Base-by-base conservation (phyloP, 2,329 filamentous ascomycete genomes). In the Ophiostoma ips region DNA sequence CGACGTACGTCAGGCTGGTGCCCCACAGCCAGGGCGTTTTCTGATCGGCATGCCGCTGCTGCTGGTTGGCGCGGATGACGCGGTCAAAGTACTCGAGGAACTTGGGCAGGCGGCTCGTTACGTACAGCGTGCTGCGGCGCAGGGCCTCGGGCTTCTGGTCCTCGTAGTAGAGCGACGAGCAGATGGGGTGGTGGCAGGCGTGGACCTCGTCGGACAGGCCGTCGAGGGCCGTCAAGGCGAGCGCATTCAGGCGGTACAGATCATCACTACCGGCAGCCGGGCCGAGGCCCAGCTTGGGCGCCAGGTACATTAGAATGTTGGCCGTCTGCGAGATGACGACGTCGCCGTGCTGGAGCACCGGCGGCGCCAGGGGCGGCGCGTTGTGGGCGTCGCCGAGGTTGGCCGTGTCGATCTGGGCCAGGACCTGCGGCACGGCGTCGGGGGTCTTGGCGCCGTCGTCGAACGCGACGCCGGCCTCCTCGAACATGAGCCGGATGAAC, bases 171-270 rank as follows among this genome's bases (percentile, higher is more conserved):
- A 74, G 61, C 1, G 63, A 60, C 0, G 67, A 60, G 2, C 76
- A 71, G 48, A 87, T 67, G 1, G 85, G 85, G 59, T 90, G 85
- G 61, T 90, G 85, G 24, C 77, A 79, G 58, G 89, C 83, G 61
- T 89, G 85, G 1, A 77, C 63, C 65, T 89, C 85, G 56, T 82
- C 79, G 58, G 76, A 76, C 44, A 89, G 63, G 1, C 75, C 75
- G 58, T 90, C 85, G 16, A 89, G 64, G 1, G 83, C 80, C 3
- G 84, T 88, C 52, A 88, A 64, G 0, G 73, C 70, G 28, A 88
- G 71, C 45, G 70, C 71, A 52, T 85, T 79, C 54, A 87, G 68
- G 50, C 74, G 71, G 2, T 69, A 71, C 3, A 64, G 61, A 2
- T 62, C 63, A 16, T 62, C 55, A 19, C 36, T 46, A 1, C 70